Conservation (phyloP, 768 basidiomycete genomes). For the Suillus placidus region DNA sequence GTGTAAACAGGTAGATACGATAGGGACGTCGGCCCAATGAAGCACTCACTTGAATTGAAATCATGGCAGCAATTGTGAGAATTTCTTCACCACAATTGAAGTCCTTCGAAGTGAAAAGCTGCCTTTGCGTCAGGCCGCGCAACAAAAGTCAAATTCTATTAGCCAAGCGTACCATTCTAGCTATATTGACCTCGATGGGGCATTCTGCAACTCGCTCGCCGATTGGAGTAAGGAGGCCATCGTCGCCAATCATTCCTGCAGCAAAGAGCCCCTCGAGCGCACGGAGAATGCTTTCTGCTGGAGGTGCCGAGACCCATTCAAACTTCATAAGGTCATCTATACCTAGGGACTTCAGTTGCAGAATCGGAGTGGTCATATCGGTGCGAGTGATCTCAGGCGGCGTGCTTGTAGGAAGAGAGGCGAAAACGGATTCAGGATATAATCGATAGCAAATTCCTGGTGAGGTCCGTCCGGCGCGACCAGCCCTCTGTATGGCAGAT, state of each 20-base stretch:
- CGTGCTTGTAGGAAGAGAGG: slow-evolving; percentile 66
- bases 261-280: slow-evolving; percentile 83
- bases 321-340: slow-evolving; percentile 96
- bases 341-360: slow-evolving; percentile 93
- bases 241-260: slow-evolving; percentile 82
- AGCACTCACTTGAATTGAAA: slow-evolving; percentile 73
- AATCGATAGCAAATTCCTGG: slow-evolving; percentile 92
- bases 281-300: slow-evolving; percentile 80
- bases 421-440: slow-evolving; percentile 68
- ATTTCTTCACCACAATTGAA: slow-evolving; percentile 94
- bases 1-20: slow-evolving; percentile 3
- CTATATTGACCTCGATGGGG: slow-evolving; percentile 89
- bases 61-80: slow-evolving; percentile 95
- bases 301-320: slow-evolving; percentile 91
- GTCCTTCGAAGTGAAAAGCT: slow-evolving; percentile 88
- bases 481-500: slow-evolving; percentile 91
- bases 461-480: slow-evolving; percentile 92
- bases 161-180: slow-evolving; percentile 75
- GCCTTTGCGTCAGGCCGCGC: neutral
- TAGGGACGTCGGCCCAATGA: neutral
- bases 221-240: slow-evolving; percentile 72
- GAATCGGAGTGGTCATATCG: slow-evolving; percentile 88
- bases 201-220: slow-evolving; percentile 92
- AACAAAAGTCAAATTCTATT: neutral
- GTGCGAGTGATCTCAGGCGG: slow-evolving; percentile 90